phyloP scores from a whole-genome alignment of 164 flowering plant species.

The Litsea cubeba region DNA sequence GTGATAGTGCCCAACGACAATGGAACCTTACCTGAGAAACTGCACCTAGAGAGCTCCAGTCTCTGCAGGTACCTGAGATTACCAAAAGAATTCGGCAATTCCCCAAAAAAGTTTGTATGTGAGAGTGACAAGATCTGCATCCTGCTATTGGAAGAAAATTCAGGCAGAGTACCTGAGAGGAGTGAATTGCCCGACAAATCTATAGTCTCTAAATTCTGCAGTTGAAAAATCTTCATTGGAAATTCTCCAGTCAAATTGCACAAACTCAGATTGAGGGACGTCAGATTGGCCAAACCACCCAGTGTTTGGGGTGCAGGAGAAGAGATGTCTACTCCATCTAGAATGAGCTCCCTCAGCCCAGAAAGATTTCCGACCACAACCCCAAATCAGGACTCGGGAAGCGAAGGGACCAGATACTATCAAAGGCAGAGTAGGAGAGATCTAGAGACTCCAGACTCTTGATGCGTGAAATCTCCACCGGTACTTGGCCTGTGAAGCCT shows the following conservation, averaged over 20 bases:
- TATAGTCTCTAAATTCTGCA: constrained; percentile 28
- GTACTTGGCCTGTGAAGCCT: constrained; percentile 40
- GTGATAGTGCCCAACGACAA: constrained; percentile 20
- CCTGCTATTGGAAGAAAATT: constrained; percentile 20
- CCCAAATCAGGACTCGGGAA: not conserved
- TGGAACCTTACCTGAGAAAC: constrained; percentile 41
- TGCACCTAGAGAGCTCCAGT: constrained; percentile 24
- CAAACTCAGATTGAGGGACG: not conserved
- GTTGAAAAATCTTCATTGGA: not conserved
- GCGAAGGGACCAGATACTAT: not conserved
- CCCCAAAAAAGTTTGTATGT: constrained; percentile 27
- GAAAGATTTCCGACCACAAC: not conserved
- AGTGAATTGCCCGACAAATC: constrained; percentile 22
- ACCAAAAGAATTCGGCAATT: constrained; percentile 34
- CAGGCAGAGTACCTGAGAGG: constrained; percentile 29
- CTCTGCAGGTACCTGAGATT: constrained; percentile 24
- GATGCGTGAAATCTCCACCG: constrained; percentile 25
- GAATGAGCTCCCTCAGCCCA: constrained; percentile 12
- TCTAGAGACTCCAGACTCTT: constrained; percentile 18
- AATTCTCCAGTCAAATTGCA: not conserved
- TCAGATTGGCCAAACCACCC: not conserved
- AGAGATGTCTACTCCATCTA: not conserved
- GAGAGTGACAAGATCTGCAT: constrained; percentile 21
- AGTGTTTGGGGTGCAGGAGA: not conserved
- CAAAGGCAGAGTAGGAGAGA: not conserved